Base-by-base conservation (phyloP, 2,329 filamentous ascomycete genomes). In the Calonectria hawksworthii region DNA sequence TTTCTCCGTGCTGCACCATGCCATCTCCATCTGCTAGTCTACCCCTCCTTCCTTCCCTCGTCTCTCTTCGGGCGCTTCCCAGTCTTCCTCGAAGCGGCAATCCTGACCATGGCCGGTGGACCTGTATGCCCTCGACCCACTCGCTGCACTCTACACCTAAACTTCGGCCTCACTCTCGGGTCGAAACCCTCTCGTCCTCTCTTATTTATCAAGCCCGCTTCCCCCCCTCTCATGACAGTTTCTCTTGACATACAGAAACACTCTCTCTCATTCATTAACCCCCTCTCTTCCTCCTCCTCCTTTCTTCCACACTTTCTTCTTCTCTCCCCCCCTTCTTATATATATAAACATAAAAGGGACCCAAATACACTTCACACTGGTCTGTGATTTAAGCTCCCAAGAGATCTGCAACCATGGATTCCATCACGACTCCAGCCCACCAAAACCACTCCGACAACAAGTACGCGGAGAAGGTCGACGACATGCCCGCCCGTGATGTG, bases 401-500 rank as follows among this genome's bases (percentile, higher is more conserved):
- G 26, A 47, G 56, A 63, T 63, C 56, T 63, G 56, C 56, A 41
- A 79, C 71, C 74, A 71, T 71, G 59, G 79, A 81, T 23, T 73
- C 76, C 23, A 81, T 81, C 67, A 38, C 73, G 59, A 36, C 52
- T 52, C 5, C 74, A 52, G 70, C 76, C 38, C 18, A 65, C 41
- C n/a, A 72, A 63, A 63, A 75, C 11, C 38, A 68, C 34, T 14
- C 67, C 32, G 76, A 76, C 68, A 47, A 41, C 30, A 80, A 80
- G 52, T 38, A 64, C 54, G 32, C 50, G 28, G 74, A 76, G 13
- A 75, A 77, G 34, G 68, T 72, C 28, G 36, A 56, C 11, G 28
- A 68, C 36, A 54, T 68, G 61, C 71, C 69, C 41, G 72, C 75
- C 51, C 78, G 75, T 36, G 82, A 83, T 69, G 76, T 68, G 52